phyloP scores from a whole-genome alignment of 2,329 filamentous ascomycete genomes.

The Microdochium bolleyi region DNA sequence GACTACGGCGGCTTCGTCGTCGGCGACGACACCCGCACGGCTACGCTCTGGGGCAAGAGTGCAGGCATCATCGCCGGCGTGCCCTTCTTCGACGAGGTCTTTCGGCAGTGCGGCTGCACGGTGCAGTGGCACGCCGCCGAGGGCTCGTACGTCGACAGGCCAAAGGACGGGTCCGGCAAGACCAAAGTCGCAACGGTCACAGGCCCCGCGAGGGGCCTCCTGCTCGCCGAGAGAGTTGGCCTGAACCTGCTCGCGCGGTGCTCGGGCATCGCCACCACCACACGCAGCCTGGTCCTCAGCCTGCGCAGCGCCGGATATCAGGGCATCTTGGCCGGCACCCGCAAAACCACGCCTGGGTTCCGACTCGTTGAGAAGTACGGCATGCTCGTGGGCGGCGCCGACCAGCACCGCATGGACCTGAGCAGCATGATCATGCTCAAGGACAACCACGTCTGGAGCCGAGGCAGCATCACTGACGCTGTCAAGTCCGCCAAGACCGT shows the following conservation, averaged over 20 bases:
- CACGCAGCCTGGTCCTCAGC: conserved; percentile 42
- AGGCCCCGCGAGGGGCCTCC: conserved; percentile 70
- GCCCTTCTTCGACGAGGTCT: conserved; percentile 94
- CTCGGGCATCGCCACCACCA: conserved; percentile 78
- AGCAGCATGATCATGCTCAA: conserved; percentile 98
- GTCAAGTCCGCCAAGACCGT: conserved; percentile 76
- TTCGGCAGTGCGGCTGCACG: conserved; percentile 80
- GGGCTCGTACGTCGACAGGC: conserved; percentile 59
- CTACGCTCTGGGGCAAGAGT: conserved; percentile 63
- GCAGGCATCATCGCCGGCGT: conserved; percentile 79
- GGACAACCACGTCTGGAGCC: conserved; percentile 96
- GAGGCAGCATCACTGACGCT: conserved; percentile 77
- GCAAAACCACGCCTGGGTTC: conserved; percentile 96
- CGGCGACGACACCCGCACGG: conserved; percentile 56
- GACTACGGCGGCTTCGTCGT: conserved; percentile 98
- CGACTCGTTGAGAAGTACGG: conserved; percentile 96
- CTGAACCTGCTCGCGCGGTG: conserved; percentile 86
- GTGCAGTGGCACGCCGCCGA: conserved; percentile 83
- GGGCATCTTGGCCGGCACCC: conserved; percentile 83
- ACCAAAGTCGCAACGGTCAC: conserved; percentile 69
- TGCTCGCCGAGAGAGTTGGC: conserved; percentile 90
- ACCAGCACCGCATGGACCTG: conserved; percentile 86
- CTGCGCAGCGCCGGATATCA: conserved; percentile 63
- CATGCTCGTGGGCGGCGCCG: conserved; percentile 88
- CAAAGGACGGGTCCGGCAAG: conserved; percentile 42